A percentile compares a stretch with the other conserved stretches of the same genome.
Evolutionary conservation across 345 rosid genomes (phyloP).

Genomic region (Streptanthus diversifolius): DNA sequence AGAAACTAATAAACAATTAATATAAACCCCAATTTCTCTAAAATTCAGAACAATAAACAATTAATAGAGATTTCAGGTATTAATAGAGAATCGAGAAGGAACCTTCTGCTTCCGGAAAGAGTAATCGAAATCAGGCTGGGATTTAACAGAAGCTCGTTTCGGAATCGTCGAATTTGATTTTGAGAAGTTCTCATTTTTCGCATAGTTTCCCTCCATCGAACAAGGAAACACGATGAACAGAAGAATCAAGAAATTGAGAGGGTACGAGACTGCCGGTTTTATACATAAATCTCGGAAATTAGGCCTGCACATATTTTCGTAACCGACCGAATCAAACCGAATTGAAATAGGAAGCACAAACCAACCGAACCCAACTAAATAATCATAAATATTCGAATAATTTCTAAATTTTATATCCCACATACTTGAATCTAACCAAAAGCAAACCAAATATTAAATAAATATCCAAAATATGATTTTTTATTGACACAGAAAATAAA

Average conservation of each 20-base stretch:
- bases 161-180: constrained; percentile 7
- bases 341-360: too few relatives aligned
- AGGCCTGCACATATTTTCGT: neutral
- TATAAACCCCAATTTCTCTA: too few relatives aligned
- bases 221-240: constrained; percentile 4
- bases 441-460: too few relatives aligned
- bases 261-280: neutral
- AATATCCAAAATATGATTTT: too few relatives aligned
- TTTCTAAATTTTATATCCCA: too few relatives aligned
- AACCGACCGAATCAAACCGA: too few relatives aligned
- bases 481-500: too few relatives aligned
- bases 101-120: constrained; percentile 63
- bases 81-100: neutral
- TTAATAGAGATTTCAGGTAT: neutral
- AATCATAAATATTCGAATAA: too few relatives aligned
- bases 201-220: constrained; percentile 15
- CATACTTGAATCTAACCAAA: too few relatives aligned
- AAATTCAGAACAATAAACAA: neutral
- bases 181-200: neutral
- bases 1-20: too few relatives aligned
- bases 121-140: constrained; percentile 42
- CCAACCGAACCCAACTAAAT: too few relatives aligned
- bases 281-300: neutral
- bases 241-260: neutral
- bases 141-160: constrained; percentile 44